These are phyloP conservation scores for Rhododendron ovatum DNA, from an alignment of 148 eudicot species.

Conservation along the genomic window DNA sequence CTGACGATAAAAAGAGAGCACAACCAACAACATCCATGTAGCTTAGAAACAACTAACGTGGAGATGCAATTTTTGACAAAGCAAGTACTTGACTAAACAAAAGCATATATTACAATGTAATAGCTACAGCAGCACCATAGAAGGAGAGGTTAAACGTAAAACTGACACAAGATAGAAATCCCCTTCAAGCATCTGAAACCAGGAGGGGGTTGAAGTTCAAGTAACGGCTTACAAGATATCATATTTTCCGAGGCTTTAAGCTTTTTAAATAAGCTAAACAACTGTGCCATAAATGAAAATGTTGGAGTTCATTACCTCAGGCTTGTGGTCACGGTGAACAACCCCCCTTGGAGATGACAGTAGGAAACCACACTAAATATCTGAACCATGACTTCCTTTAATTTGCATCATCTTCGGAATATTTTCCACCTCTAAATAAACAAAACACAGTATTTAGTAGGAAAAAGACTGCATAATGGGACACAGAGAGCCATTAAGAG, in stretches of 20 bases:
- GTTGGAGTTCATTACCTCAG: conserved; percentile 58
- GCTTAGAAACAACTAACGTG: too few species aligned
- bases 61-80: background rate
- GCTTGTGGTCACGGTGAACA: conserved; percentile 95
- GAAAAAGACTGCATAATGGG: background rate
- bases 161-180: too few species aligned
- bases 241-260: background rate
- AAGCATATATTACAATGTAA: background rate
- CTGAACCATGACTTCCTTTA: conserved; percentile 81
- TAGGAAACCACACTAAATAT: conserved; percentile 79
- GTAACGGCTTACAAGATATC: background rate
- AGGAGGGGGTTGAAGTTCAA: background rate
- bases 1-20: background rate
- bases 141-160: too few species aligned
- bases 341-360: conserved; percentile 93
- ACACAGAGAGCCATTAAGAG: background rate
- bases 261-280: background rate
- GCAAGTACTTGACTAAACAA: background rate
- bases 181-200: too few species aligned
- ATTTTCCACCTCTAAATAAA: conserved; percentile 81
- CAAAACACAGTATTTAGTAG: background rate
- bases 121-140: background rate
- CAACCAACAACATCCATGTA: too few species aligned
- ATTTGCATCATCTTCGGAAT: conserved; percentile 92
- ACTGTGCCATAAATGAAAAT: background rate